phyloP scores from a whole-genome alignment of 352 stramenopile genomes.

The Halophytophthora polymorphica region DNA sequence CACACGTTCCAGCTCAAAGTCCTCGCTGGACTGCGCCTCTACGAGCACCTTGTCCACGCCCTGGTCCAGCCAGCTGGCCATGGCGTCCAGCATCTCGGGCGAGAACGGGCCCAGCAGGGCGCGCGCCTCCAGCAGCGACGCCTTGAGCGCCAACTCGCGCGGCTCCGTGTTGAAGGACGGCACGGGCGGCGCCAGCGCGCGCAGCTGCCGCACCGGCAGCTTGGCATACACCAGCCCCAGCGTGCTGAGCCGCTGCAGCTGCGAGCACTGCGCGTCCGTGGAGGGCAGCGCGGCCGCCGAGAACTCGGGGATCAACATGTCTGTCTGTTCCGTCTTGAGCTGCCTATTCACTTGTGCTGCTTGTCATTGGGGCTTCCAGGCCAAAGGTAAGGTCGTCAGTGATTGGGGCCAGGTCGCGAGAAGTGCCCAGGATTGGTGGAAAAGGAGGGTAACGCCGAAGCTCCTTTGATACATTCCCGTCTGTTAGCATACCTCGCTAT shows the following conservation, averaged over 20 bases:
- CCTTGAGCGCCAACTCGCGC: conserved; percentile 32
- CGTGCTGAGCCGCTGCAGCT: conserved; percentile 44
- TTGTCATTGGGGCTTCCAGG: no score
- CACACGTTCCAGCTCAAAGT: conserved; percentile 46
- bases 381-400: no score
- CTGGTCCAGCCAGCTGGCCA: conserved; percentile 68
- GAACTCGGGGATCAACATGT: conserved; percentile 33
- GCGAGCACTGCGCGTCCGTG: conserved; percentile 16
- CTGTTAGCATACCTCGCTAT: no score
- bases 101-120: conserved; percentile 63
- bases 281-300: conserved; percentile 5
- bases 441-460: no score
- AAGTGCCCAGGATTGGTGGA: no score
- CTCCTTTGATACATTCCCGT: no score
- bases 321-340: no score
- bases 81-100: conserved; percentile 45
- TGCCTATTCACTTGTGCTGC: no score
- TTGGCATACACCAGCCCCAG: conserved; percentile 39
- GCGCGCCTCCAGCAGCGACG: conserved; percentile 39
- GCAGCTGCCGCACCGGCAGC: conserved; percentile 28
- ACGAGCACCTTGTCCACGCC: conserved; percentile 57
- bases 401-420: no score
- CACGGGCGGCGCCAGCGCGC: conserved; percentile 22
- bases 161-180: conserved; percentile 24
- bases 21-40: conserved; percentile 35